Conservation (phyloP, 208 protist genomes). For the Crithidia bombi region DNA sequence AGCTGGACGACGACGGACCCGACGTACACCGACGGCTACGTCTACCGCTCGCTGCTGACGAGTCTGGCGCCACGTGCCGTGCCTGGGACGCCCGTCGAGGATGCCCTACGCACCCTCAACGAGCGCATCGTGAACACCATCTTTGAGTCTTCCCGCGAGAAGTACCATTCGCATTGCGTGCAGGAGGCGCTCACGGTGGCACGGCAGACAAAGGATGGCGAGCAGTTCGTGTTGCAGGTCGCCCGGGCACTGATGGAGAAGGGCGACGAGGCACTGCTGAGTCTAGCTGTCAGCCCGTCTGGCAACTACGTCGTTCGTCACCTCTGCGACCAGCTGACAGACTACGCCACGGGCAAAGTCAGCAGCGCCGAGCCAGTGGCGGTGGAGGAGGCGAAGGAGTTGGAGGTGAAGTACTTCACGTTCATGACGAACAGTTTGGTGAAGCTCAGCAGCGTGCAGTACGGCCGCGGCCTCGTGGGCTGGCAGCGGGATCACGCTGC, state of each 20-base stretch:
- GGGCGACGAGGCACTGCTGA: conserved; percentile 43
- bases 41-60: conserved; percentile 71
- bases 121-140: conserved; percentile 60
- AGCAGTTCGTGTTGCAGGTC: conserved; percentile 51
- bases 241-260: conserved; percentile 55
- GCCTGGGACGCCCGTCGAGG: conserved; percentile 50
- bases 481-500: conserved; percentile 35
- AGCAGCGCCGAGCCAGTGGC: conserved; percentile 29
- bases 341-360: conserved; percentile 42
- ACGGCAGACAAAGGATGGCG: conserved; percentile 40
- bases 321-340: conserved; percentile 61
- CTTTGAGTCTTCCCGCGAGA: conserved; percentile 70
- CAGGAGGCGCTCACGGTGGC: conserved; percentile 65
- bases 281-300: conserved; percentile 62
- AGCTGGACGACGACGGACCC: conserved; percentile 30
- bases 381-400: conserved; percentile 40
- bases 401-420: conserved; percentile 54
- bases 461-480: conserved; percentile 34
- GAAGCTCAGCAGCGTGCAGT: conserved; percentile 35
- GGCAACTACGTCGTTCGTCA: conserved; percentile 84
- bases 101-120: conserved; percentile 50
- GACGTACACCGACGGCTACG: conserved; percentile 49
- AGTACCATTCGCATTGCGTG: conserved; percentile 86
- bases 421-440: conserved; percentile 29
- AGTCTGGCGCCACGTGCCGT: conserved; percentile 60